Conservation (phyloP, 1,139 yeast genomes). For the Debaryomyces singareniensis region DNA sequence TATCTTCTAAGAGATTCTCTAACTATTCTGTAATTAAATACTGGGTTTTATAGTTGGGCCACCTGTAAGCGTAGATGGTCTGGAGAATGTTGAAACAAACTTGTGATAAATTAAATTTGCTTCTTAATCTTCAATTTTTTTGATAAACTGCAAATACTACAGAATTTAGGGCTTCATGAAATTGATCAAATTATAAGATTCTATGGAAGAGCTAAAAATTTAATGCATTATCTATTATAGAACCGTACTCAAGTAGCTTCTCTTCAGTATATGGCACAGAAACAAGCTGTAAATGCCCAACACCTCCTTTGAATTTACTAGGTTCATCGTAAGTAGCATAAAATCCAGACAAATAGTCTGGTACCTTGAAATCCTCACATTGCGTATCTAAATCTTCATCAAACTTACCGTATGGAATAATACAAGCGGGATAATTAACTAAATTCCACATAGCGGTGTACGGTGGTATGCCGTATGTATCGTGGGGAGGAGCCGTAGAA, state of each 20-base stretch:
- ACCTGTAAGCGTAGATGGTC: too few relatives aligned
- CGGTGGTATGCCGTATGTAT: slow-evolving; percentile 1
- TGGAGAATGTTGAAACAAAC: too few relatives aligned
- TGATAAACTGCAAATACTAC: too few relatives aligned
- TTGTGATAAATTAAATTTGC: too few relatives aligned
- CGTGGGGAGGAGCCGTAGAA: slow-evolving; percentile 3
- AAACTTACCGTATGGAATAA: slow-evolving; percentile 15
- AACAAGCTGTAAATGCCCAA: not conserved
- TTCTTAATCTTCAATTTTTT: too few relatives aligned
- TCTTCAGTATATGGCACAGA: slow-evolving; percentile 1
- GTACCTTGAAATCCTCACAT: not conserved
- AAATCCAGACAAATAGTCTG: not conserved
- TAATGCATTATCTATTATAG: not conserved
- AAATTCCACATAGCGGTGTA: slow-evolving; percentile 15
- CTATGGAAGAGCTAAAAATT: too few relatives aligned
- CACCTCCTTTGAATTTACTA: not conserved
- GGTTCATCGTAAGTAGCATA: not conserved
- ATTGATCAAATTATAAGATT: too few relatives aligned
- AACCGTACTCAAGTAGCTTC: slow-evolving; percentile 1
- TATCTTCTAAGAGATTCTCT: too few relatives aligned
- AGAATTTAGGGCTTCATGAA: too few relatives aligned
- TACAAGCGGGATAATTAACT: slow-evolving; percentile 17
- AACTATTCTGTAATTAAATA: too few relatives aligned
- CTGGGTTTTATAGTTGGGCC: too few relatives aligned
- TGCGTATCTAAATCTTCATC: slow-evolving; percentile 4